Conservation (phyloP, 164 flowering plant species). For the Akebia trifoliata region DNA sequence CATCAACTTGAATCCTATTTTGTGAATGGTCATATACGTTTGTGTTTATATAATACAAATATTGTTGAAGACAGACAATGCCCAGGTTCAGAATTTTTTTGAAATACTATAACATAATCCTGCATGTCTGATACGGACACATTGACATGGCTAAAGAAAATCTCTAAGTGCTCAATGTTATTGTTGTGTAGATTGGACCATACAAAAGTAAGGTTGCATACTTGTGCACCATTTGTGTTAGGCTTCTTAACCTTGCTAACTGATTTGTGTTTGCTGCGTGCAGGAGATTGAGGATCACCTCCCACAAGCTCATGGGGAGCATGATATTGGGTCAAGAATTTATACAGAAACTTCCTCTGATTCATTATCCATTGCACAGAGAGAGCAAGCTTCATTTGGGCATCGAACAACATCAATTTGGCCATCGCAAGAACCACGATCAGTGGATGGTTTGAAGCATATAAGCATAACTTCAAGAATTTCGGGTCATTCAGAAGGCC, state of each 20-base stretch:
- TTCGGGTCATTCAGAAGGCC: slow-evolving; percentile 30
- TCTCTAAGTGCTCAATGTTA: too few species aligned
- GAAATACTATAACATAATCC: too few species aligned
- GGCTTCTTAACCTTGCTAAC: too few species aligned
- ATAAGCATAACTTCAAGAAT: slow-evolving; percentile 16
- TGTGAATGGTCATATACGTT: too few species aligned
- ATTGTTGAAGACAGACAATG: too few species aligned
- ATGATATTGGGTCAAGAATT: slow-evolving; percentile 31
- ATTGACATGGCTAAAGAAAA: too few species aligned
- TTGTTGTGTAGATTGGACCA: too few species aligned
- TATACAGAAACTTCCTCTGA: slow-evolving; percentile 47
- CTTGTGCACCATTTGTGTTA: neutral
- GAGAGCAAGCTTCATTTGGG: slow-evolving; percentile 31
- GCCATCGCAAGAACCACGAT: slow-evolving; percentile 11
- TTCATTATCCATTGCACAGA: slow-evolving; percentile 31
- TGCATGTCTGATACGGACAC: too few species aligned
- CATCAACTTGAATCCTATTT: too few species aligned
- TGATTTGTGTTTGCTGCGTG: slow-evolving; percentile 8
- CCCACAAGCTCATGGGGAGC: slow-evolving; percentile 24
- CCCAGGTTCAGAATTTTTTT: too few species aligned
- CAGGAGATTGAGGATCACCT: slow-evolving; percentile 46
- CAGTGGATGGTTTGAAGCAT: slow-evolving; percentile 24
- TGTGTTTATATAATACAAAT: too few species aligned
- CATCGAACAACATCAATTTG: slow-evolving; percentile 15
- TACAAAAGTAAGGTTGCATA: too few species aligned